Evolutionary conservation across 257 asterid species (phyloP).

Genomic region (Solanum sejunctum): DNA sequence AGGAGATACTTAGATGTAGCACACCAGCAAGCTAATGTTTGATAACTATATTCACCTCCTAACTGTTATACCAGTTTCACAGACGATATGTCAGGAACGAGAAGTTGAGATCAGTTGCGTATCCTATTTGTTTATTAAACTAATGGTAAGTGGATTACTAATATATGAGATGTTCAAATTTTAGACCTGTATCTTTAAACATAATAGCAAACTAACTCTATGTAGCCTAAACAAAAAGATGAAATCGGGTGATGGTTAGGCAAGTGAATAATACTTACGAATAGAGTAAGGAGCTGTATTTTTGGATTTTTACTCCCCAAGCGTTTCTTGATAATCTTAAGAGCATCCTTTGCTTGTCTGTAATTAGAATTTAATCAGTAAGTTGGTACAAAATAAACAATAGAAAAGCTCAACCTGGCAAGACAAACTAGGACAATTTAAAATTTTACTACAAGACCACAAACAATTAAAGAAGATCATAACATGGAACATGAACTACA

Average conservation of each 20-base stretch:
- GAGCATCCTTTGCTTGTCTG: conserved; percentile 92
- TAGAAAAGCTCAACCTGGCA: neutral
- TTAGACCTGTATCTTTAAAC: neutral
- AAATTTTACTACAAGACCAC: neutral
- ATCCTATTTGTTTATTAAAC: neutral
- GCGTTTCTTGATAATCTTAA: conserved; percentile 84
- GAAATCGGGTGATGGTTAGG: neutral
- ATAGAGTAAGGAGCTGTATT: conserved; percentile 77
- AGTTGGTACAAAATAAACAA: neutral
- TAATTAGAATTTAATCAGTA: conserved; percentile 9
- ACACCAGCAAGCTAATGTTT: neutral
- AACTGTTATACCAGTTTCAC: neutral
- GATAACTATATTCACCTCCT: neutral
- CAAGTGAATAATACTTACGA: conserved; percentile 41
- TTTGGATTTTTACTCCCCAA: conserved; percentile 76
- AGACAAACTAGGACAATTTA: neutral
- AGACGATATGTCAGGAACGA: neutral
- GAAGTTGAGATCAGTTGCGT: neutral
- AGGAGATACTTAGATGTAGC: neutral
- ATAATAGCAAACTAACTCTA: neutral
- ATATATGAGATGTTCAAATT: neutral
- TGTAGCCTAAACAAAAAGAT: neutral
- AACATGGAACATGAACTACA: neutral
- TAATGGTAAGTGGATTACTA: neutral
- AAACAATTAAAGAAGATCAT: neutral